These are phyloP conservation scores for Torulaspora delbrueckii DNA, from an alignment of 805 yeast genomes.

Conservation along the genomic window DNA sequence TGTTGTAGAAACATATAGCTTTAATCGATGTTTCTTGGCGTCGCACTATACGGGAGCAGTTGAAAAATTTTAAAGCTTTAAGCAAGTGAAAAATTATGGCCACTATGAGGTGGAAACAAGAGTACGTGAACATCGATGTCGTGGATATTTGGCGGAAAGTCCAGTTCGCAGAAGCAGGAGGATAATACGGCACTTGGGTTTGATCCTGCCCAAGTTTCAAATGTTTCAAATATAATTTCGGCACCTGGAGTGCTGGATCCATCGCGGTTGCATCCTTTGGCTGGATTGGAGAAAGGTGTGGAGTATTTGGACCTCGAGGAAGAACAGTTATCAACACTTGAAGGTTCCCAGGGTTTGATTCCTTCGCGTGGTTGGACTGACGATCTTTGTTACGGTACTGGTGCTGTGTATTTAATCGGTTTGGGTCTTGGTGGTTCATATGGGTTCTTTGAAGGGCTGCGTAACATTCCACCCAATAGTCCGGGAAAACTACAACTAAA, in stretches of 20 bases:
- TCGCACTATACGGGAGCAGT: constrained; percentile 1
- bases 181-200: constrained; percentile 43
- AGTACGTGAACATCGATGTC: constrained; percentile 16
- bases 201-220: constrained; percentile 60
- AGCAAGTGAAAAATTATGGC: background rate
- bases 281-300: constrained; percentile 83
- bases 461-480: constrained; percentile 66
- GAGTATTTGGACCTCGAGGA: constrained; percentile 89
- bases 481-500: constrained; percentile 80
- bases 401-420: constrained; percentile 83
- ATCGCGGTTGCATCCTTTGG: constrained; percentile 78
- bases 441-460: constrained; percentile 84
- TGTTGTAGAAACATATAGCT: background rate
- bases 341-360: constrained; percentile 83
- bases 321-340: constrained; percentile 67
- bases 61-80: constrained; percentile 4
- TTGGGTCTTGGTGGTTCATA: constrained; percentile 85
- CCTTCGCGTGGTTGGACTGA: constrained; percentile 98
- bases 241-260: constrained; percentile 63
- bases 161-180: constrained; percentile 13
- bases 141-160: constrained; percentile 25
- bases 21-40: background rate
- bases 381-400: constrained; percentile 96
- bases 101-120: background rate
- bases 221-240: constrained; percentile 57